Percentiles rank a stretch among this genome's conserved stretches.
Evolutionary conservation across 2,329 filamentous ascomycete genomes (phyloP).

Genomic region (Annulohypoxylon truncatum): DNA sequence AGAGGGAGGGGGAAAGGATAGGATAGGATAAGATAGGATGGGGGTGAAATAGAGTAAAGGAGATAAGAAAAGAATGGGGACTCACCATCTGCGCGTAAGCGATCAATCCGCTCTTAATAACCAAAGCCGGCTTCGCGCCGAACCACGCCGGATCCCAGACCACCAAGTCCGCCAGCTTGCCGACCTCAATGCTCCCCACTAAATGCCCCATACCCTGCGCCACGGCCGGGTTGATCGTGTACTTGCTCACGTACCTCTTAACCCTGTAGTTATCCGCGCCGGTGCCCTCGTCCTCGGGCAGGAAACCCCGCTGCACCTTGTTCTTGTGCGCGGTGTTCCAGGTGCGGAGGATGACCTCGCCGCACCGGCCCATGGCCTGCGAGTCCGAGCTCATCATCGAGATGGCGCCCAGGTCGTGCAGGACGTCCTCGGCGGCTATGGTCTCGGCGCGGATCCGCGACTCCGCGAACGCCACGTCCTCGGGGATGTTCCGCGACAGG

Average conservation of each 20-base stretch:
- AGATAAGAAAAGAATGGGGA: no score
- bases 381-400: conserved; percentile 98
- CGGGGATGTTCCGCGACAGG: conserved; percentile 89
- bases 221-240: conserved; percentile 93
- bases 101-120: conserved; percentile 91
- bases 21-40: background rate
- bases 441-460: conserved; percentile 94
- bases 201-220: conserved; percentile 91
- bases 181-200: conserved; percentile 87
- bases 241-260: conserved; percentile 93
- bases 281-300: conserved; percentile 82
- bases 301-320: conserved; percentile 80
- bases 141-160: conserved; percentile 89
- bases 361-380: conserved; percentile 96
- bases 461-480: conserved; percentile 96
- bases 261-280: conserved; percentile 91
- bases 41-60: background rate
- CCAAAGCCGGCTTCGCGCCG: conserved; percentile 82
- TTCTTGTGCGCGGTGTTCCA: conserved; percentile 99
- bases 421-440: conserved; percentile 94
- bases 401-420: conserved; percentile 94
- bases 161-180: conserved; percentile 90
- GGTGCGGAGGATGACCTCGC: conserved; percentile 90
- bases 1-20: background rate
- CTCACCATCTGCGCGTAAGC: conserved; percentile 84